Evolutionary conservation across 2,329 filamentous ascomycete species (phyloP).

Genomic region (Sporothrix euskadiensis): DNA sequence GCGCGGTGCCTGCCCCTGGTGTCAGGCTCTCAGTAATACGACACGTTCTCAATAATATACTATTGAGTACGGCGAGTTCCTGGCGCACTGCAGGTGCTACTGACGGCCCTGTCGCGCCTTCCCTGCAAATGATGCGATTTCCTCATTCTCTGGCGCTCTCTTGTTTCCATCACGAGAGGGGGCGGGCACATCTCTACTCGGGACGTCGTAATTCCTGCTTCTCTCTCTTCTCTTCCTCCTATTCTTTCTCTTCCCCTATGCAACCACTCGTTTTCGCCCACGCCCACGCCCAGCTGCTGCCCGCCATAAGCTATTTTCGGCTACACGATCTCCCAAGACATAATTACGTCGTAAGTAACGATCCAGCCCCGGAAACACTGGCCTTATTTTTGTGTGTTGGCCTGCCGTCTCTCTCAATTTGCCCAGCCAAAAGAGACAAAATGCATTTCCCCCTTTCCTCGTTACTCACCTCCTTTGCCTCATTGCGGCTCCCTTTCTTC

Average conservation of each 20-base stretch:
- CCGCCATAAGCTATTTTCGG: conserved; percentile 20
- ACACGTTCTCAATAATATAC: neutral
- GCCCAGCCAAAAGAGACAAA: neutral
- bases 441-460: neutral
- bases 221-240: neutral
- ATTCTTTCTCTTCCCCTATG: neutral
- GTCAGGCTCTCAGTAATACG: neutral
- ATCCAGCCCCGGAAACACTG: neutral
- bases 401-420: conserved; percentile 9
- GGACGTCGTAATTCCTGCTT: neutral
- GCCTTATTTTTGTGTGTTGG: neutral
- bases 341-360: conserved; percentile 1
- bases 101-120: neutral
- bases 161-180: neutral
- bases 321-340: conserved; percentile 6
- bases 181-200: neutral
- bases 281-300: conserved; percentile 2
- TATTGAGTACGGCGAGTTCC: neutral
- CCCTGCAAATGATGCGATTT: conserved; percentile 21
- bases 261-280: neutral
- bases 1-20: neutral
- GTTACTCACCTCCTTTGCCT: neutral
- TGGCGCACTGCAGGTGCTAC: neutral
- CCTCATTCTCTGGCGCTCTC: conserved; percentile 19
- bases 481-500: neutral